phyloP scores from a whole-genome alignment of 1,284 basidiomycete genomes.

The Chiua sp. region DNA sequence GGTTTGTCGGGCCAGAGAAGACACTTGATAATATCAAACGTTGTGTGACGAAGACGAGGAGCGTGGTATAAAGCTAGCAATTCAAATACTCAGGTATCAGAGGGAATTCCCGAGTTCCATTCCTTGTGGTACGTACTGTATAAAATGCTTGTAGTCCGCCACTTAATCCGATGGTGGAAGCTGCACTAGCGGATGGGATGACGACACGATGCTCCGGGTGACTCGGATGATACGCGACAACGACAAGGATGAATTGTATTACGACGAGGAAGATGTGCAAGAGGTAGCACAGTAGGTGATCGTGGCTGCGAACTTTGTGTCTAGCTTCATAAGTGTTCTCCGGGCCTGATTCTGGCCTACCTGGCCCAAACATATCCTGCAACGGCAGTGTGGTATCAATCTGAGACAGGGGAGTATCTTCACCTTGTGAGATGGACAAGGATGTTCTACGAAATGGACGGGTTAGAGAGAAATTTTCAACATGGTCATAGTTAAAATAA shows the following conservation, averaged over 20 bases:
- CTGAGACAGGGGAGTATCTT: too few species aligned
- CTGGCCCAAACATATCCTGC: too few species aligned
- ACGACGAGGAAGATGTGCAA: neutral
- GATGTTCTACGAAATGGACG: too few species aligned
- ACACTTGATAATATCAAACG: neutral
- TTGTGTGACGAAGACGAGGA: neutral
- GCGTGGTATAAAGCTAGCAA: neutral
- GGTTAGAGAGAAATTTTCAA: too few species aligned
- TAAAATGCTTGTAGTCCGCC: conserved; percentile 1
- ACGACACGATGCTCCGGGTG: neutral
- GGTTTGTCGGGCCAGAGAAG: neutral
- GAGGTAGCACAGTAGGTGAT: neutral
- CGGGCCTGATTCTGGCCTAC: too few species aligned
- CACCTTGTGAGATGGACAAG: too few species aligned
- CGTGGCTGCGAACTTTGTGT: neutral
- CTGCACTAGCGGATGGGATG: neutral
- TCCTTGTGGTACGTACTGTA: neutral
- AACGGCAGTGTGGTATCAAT: too few species aligned
- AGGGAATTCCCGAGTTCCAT: neutral
- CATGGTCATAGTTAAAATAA: too few species aligned
- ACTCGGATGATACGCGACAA: neutral
- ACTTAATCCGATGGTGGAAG: neutral
- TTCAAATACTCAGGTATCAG: neutral
- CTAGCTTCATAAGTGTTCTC: too few species aligned
- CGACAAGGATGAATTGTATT: neutral